Evolutionary conservation across 2,329 filamentous ascomycete species (phyloP).

Genomic region (Paecilomyces variotii): DNA sequence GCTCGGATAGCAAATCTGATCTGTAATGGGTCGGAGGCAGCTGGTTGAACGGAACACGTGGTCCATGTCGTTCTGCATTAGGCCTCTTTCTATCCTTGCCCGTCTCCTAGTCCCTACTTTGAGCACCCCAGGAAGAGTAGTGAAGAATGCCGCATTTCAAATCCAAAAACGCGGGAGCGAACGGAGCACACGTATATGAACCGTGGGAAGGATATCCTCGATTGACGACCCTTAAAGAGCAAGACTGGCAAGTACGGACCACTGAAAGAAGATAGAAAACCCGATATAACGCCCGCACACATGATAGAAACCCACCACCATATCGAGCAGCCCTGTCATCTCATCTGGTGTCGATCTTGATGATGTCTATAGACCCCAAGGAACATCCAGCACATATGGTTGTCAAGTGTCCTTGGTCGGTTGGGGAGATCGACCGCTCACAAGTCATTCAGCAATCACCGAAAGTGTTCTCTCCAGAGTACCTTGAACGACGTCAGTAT

Average conservation of each 20-base stretch:
- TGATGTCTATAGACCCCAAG: not conserved
- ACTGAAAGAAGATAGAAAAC: constrained; percentile 1
- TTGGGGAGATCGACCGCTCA: not conserved
- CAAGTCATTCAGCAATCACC: constrained; percentile 42
- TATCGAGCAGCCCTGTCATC: constrained; percentile 1
- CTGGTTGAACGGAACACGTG: not conserved
- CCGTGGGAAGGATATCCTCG: not conserved
- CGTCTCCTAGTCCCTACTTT: not conserved
- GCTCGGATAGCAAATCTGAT: not conserved
- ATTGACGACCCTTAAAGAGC: not conserved
- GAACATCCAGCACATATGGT: not conserved
- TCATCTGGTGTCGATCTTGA: constrained; percentile 1
- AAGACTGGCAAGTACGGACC: not conserved
- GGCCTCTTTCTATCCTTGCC: not conserved
- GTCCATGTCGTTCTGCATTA: not conserved
- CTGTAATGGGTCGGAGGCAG: not conserved
- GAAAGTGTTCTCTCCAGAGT: constrained; percentile 99
- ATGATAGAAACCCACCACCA: constrained; percentile 1
- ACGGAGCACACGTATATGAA: not conserved
- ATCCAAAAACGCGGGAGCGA: not conserved
- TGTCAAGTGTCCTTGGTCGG: not conserved
- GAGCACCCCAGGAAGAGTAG: not conserved
- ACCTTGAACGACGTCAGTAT: constrained; percentile 41
- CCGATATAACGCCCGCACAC: constrained; percentile 1
- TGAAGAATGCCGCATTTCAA: not conserved